phyloP scores from a whole-genome alignment of 2,329 filamentous ascomycete genomes.

The Xylariaceae sp. region DNA sequence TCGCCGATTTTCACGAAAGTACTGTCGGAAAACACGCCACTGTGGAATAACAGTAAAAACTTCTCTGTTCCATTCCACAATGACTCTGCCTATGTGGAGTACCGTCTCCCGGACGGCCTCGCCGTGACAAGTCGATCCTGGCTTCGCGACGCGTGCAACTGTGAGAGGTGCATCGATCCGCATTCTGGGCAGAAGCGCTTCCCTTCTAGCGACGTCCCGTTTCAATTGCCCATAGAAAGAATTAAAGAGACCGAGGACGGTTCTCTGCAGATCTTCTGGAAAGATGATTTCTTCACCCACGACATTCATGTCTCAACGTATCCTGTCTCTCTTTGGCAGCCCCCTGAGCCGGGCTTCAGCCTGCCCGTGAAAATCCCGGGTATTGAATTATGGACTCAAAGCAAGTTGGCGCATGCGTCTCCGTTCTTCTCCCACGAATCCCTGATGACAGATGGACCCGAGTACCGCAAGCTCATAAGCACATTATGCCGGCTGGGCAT shows the following conservation, averaged over 20 bases:
- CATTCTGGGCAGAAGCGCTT: slow-evolving; percentile 62
- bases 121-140: slow-evolving; percentile 24
- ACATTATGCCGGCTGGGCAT: slow-evolving; percentile 66
- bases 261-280: slow-evolving; percentile 58
- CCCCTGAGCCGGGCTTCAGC: neutral
- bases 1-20: no score
- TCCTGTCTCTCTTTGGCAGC: slow-evolving; percentile 18
- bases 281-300: slow-evolving; percentile 38
- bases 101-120: neutral
- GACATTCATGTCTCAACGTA: slow-evolving; percentile 36
- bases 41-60: no score
- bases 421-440: slow-evolving; percentile 62
- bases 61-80: neutral
- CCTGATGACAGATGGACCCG: slow-evolving; percentile 60
- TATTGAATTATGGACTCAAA: slow-evolving; percentile 27
- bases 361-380: neutral
- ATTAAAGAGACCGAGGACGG: slow-evolving; percentile 34
- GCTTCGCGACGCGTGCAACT: slow-evolving; percentile 57
- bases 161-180: slow-evolving; percentile 53
- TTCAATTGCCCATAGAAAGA: slow-evolving; percentile 36
- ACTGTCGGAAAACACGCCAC: no score
- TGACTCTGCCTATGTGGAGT: neutral
- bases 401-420: slow-evolving; percentile 39
- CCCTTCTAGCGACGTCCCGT: slow-evolving; percentile 59
- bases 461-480: slow-evolving; percentile 58